Conservation (phyloP, 257 asterid genomes). For the Galeopsis tetrahit region DNA sequence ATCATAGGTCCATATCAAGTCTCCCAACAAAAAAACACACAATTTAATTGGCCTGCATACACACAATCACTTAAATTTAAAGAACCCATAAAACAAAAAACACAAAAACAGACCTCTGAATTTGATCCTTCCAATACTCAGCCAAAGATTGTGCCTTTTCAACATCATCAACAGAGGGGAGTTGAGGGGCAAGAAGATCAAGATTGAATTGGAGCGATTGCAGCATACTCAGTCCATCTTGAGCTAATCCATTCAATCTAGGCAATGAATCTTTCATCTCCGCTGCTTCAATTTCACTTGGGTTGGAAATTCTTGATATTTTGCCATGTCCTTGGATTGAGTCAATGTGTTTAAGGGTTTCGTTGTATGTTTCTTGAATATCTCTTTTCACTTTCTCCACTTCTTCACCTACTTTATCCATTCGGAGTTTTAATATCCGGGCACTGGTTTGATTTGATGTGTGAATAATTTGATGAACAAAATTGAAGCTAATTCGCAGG, state of each 20-base stretch:
- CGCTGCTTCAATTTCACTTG: slow-evolving; percentile 34
- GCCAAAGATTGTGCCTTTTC: slow-evolving; percentile 71
- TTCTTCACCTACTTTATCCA: slow-evolving; percentile 81
- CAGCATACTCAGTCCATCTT: slow-evolving; percentile 72
- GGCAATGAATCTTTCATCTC: slow-evolving; percentile 73
- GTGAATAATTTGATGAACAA: slow-evolving; percentile 9
- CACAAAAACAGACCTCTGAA: slow-evolving; percentile 56
- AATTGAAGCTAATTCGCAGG: slow-evolving; percentile 1
- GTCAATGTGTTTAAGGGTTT: slow-evolving; percentile 50
- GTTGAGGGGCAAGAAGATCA: slow-evolving; percentile 91
- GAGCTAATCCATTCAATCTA: slow-evolving; percentile 88
- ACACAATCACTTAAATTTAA: too few species aligned
- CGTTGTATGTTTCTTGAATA: slow-evolving; percentile 53
- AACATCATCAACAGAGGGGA: slow-evolving; percentile 65
- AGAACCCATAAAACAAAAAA: neutral
- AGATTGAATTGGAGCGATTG: slow-evolving; percentile 82
- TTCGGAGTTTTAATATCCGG: slow-evolving; percentile 14
- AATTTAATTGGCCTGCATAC: neutral
- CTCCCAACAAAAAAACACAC: slow-evolving; percentile 14
- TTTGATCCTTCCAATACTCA: slow-evolving; percentile 65
- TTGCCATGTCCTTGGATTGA: slow-evolving; percentile 75
- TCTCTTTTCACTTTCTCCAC: slow-evolving; percentile 67
- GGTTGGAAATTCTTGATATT: slow-evolving; percentile 43
- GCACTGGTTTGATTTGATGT: neutral
- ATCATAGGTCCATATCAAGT: neutral